Conservation (phyloP, 495 filamentous ascomycete species). For the Penicillium daleae region DNA sequence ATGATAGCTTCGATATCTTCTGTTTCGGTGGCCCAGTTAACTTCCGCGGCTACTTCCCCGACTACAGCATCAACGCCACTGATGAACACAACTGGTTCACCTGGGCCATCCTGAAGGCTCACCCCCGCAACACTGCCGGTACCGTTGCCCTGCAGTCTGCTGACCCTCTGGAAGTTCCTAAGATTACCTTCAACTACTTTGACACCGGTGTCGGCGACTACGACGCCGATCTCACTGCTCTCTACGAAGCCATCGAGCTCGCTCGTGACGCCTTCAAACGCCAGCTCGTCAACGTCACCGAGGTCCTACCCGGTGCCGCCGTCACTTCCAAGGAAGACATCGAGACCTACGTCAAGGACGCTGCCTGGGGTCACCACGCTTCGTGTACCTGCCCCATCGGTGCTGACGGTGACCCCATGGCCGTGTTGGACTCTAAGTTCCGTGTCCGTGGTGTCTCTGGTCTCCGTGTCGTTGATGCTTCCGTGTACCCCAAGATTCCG, state of each 20-base stretch:
- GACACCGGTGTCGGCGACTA: constrained; percentile 38
- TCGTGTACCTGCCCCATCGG: constrained; percentile 58
- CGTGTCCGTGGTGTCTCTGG: constrained; percentile 53
- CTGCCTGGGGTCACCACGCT: constrained; percentile 57
- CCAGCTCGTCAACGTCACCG: constrained; percentile 24
- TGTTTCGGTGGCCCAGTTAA: constrained; percentile 54
- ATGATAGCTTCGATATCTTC: constrained; percentile 50
- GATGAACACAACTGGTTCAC: constrained; percentile 33
- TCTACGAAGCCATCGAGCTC: constrained; percentile 48
- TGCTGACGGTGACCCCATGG: constrained; percentile 49
- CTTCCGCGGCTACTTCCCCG: constrained; percentile 45
- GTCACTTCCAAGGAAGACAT: constrained; percentile 41
- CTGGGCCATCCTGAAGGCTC: constrained; percentile 56
- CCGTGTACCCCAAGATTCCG: constrained; percentile 53
- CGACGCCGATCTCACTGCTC: constrained; percentile 44
- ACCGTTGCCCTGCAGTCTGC: constrained; percentile 49
- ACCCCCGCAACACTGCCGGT: constrained; percentile 54
- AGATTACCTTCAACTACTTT: constrained; percentile 62
- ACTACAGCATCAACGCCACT: constrained; percentile 27
- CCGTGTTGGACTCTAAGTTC: constrained; percentile 58
- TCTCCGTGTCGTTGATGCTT: constrained; percentile 61
- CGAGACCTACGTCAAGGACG: constrained; percentile 48
- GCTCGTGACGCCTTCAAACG: constrained; percentile 40
- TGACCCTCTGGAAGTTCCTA: constrained; percentile 53
- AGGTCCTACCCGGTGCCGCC: constrained; percentile 47